Conservation (phyloP, 106 monocot genomes). For the Dendrobium huoshanense region DNA sequence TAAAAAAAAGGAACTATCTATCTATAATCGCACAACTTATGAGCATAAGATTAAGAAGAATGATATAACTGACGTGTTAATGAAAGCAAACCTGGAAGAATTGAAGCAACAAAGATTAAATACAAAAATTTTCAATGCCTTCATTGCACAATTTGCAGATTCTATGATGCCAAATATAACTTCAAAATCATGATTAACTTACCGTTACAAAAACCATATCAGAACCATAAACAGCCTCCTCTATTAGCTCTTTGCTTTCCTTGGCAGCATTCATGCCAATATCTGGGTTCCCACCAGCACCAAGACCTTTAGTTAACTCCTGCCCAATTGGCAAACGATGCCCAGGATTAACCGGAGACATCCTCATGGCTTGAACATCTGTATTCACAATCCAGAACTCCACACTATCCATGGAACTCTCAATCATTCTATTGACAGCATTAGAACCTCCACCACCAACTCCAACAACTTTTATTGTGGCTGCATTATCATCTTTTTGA, state of each 20-base stretch:
- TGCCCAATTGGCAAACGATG: constrained; percentile 68
- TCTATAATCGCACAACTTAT: background rate
- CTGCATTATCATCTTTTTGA: constrained; percentile 40
- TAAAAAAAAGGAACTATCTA: background rate
- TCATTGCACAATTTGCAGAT: background rate
- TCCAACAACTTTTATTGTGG: constrained; percentile 95
- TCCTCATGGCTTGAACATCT: constrained; percentile 86
- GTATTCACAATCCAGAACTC: constrained; percentile 99
- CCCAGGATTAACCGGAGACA: constrained; percentile 61
- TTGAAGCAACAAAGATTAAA: background rate
- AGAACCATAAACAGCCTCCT: constrained; percentile 59
- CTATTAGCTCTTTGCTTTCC: constrained; percentile 61
- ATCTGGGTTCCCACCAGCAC: constrained; percentile 83
- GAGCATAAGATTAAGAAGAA: background rate
- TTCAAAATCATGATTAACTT: constrained; percentile 12
- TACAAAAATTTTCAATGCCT: background rate
- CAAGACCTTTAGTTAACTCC: constrained; percentile 71
- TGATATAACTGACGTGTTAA: background rate
- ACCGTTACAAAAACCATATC: constrained; percentile 92
- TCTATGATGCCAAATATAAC: background rate
- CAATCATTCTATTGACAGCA: constrained; percentile 98
- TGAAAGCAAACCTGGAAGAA: background rate
- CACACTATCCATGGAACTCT: constrained; percentile 84
- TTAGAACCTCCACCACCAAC: constrained; percentile 98
- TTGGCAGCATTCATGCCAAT: constrained; percentile 81